These are phyloP conservation scores for Udeniomyces megalosporus DNA, from an alignment of 768 basidiomycete genomes.

Conservation along the genomic window DNA sequence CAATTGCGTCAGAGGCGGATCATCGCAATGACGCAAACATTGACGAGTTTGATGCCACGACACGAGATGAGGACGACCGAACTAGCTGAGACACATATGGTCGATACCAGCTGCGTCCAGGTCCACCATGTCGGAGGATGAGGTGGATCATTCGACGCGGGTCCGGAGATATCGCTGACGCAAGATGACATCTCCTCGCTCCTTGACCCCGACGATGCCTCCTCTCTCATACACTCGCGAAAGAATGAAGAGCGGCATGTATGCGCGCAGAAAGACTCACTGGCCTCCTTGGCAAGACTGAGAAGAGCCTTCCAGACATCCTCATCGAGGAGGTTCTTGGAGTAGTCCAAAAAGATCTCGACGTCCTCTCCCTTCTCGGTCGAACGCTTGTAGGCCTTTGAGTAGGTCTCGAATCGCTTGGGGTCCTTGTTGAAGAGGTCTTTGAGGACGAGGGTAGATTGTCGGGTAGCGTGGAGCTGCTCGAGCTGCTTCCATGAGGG, in stretches of 20 bases:
- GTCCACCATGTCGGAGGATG: too few relatives aligned
- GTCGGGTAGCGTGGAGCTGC: conserved; percentile 48
- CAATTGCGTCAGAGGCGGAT: not conserved
- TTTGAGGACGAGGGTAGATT: conserved; percentile 61
- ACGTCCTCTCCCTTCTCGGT: conserved; percentile 42
- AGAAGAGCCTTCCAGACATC: conserved; percentile 65
- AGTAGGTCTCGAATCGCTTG: conserved; percentile 53
- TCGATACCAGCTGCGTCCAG: too few relatives aligned
- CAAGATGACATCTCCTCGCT: too few relatives aligned
- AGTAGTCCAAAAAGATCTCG: conserved; percentile 84
- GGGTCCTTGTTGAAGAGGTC: conserved; percentile 86
- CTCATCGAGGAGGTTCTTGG: conserved; percentile 85
- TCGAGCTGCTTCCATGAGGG: conserved; percentile 81
- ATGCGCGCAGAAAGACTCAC: conserved; percentile 11
- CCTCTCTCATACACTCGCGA: too few relatives aligned
- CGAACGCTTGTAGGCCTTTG: conserved; percentile 41
- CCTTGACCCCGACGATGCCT: too few relatives aligned
- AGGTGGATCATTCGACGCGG: too few relatives aligned
- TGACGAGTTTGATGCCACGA: too few relatives aligned
- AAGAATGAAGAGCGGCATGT: too few relatives aligned
- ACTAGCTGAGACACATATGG: too few relatives aligned
- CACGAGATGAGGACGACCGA: too few relatives aligned
- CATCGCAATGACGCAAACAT: not conserved
- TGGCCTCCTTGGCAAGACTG: conserved; percentile 63
- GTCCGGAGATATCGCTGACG: too few relatives aligned